phyloP scores from a whole-genome alignment of 371 early-diverging fungal species.

The Rhizomucor miehei region DNA sequence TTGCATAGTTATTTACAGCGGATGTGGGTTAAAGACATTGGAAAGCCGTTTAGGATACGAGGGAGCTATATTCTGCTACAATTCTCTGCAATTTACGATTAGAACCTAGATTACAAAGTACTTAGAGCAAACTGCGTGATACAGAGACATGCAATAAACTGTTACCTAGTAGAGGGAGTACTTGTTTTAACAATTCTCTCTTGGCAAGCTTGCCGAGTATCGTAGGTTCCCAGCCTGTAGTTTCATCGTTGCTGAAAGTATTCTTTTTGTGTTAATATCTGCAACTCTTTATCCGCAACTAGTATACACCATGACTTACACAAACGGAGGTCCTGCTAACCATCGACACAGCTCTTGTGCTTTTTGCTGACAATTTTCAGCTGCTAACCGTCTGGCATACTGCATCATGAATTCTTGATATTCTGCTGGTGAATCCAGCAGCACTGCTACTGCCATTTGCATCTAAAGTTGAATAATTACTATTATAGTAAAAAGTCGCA shows the following conservation, averaged over 20 bases:
- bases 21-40: too few relatives aligned
- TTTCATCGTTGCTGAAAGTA: constrained; percentile 8
- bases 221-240: constrained; percentile 36
- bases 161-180: constrained; percentile 33
- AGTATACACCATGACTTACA: constrained; percentile 35
- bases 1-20: too few relatives aligned
- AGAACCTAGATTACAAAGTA: constrained; percentile 1
- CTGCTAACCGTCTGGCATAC: constrained; percentile 70
- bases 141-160: not conserved
- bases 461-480: constrained; percentile 30
- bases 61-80: constrained; percentile 4
- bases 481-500: not conserved
- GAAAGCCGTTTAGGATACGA: too few relatives aligned
- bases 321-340: constrained; percentile 59
- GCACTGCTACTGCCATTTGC: constrained; percentile 58
- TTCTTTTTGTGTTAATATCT: not conserved
- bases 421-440: constrained; percentile 60
- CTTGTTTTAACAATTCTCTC: constrained; percentile 32
- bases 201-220: constrained; percentile 40
- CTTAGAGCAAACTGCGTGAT: not conserved
- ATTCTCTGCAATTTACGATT: constrained; percentile 14
- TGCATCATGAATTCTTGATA: constrained; percentile 62
- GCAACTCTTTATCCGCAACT: not conserved
- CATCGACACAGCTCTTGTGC: constrained; percentile 73
- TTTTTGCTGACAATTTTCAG: constrained; percentile 60